phyloP scores from a whole-genome alignment of 1,139 yeast genomes.

The Lodderomyces beijingensis region DNA sequence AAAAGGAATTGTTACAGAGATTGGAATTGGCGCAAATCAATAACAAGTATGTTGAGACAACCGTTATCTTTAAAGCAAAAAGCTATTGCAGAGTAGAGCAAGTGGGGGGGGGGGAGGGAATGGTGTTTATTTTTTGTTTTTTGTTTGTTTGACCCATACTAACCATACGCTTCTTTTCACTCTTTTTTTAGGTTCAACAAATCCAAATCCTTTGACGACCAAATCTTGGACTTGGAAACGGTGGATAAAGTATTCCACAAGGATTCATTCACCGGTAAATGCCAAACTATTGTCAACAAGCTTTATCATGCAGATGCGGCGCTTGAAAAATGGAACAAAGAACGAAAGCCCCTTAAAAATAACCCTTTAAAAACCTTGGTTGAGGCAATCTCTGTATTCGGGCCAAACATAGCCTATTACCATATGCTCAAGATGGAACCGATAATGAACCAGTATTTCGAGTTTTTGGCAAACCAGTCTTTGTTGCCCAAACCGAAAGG shows the following conservation, averaged over 20 bases:
- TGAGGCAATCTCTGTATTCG: conserved; percentile 11
- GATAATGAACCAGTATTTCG: conserved; percentile 8
- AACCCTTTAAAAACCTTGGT: conserved; percentile 9
- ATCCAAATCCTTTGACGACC: conserved; percentile 10
- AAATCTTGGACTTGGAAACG: conserved; percentile 8
- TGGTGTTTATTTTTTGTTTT: too few species aligned
- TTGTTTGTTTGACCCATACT: too few species aligned
- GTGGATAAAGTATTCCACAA: conserved; percentile 6
- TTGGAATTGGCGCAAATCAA: conserved; percentile 4
- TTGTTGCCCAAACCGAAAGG: conserved; percentile 3
- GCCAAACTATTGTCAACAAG: conserved; percentile 9
- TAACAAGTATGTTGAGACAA: conserved; percentile 6
- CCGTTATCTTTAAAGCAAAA: not conserved
- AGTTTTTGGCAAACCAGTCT: conserved; percentile 2
- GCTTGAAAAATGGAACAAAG: conserved; percentile 10
- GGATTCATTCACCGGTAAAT: conserved; percentile 11
- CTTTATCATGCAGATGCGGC: conserved; percentile 6
- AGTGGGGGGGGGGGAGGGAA: too few species aligned
- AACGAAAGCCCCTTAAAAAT: conserved; percentile 5
- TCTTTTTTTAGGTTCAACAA: conserved; percentile 2
- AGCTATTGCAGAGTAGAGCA: too few species aligned
- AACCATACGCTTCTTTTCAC: not conserved
- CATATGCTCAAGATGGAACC: conserved; percentile 10
- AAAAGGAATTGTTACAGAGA: conserved; percentile 3
- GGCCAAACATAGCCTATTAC: conserved; percentile 10